phyloP scores from a whole-genome alignment of 345 rosid genomes.

The Alliaria petiolata region DNA sequence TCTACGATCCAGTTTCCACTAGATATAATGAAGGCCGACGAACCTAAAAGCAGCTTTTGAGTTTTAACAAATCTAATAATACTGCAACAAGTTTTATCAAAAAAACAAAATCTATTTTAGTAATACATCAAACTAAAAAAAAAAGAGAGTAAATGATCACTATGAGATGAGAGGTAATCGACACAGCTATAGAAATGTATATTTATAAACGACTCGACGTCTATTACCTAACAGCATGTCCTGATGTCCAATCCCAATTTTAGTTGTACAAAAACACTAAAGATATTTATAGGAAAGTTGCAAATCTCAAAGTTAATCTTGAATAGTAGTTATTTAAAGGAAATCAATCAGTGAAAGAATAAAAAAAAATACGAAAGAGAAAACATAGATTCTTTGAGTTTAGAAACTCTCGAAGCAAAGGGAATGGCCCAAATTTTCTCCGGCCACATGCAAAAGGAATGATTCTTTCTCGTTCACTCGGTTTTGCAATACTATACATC shows the following conservation, averaged over 20 bases:
- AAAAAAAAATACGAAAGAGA: background rate
- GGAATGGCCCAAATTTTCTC: conserved; percentile 5
- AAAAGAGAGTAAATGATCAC: background rate
- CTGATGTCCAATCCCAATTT: too few relatives aligned
- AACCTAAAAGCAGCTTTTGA: conserved; percentile 1
- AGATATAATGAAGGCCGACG: conserved; percentile 17
- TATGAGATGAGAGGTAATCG: background rate
- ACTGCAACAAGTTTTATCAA: background rate
- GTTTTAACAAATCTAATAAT: background rate
- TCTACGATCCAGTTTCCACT: conserved; percentile 19
- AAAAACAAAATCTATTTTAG: background rate
- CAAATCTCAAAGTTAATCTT: background rate
- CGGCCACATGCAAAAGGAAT: conserved; percentile 31
- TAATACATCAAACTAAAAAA: background rate
- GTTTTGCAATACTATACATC: conserved; percentile 14
- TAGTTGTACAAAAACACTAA: too few relatives aligned
- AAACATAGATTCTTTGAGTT: conserved; percentile 22
- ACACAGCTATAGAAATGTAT: too few relatives aligned
- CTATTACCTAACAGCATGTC: too few relatives aligned
- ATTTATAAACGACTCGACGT: too few relatives aligned
- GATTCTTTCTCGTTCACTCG: conserved; percentile 22
- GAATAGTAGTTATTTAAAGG: background rate
- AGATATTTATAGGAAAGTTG: too few relatives aligned
- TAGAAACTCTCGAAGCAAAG: conserved; percentile 29
- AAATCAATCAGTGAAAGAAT: background rate